Conservation (phyloP, 2,329 filamentous ascomycete genomes). For the Tolypocladium nubicola region DNA sequence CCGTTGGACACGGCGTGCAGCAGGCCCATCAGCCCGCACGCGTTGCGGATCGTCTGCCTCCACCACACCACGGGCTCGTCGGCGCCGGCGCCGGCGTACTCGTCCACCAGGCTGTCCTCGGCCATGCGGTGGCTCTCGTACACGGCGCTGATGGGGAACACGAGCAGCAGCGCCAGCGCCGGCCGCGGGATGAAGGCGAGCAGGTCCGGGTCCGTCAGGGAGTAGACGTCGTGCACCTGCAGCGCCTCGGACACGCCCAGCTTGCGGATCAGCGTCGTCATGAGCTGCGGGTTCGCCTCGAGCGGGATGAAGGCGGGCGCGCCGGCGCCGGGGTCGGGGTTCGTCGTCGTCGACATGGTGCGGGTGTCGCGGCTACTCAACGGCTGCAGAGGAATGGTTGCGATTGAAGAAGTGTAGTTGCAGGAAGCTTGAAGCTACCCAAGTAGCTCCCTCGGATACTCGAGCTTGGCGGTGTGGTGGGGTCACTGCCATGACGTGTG, state of each 20-base stretch:
- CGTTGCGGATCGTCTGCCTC: conserved; percentile 87
- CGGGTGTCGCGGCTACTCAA: background rate
- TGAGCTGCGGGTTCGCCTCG: conserved; percentile 76
- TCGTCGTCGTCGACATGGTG: conserved; percentile 22
- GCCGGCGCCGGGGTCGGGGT: conserved; percentile 27
- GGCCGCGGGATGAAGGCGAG: conserved; percentile 83
- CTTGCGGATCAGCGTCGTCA: conserved; percentile 71
- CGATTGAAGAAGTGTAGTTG: background rate
- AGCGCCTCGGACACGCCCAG: conserved; percentile 74
- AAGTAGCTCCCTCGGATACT: background rate
- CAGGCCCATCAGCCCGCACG: conserved; percentile 83
- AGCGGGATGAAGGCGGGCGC: conserved; percentile 45
- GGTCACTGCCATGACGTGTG: background rate
- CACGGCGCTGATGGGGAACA: conserved; percentile 72
- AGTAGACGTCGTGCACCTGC: conserved; percentile 83
- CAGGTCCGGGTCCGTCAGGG: conserved; percentile 74
- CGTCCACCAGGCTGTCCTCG: conserved; percentile 55
- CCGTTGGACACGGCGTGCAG: conserved; percentile 78
- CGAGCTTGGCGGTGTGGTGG: background rate
- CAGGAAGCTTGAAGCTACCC: background rate
- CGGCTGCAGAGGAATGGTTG: too few species aligned
- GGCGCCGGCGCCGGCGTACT: conserved; percentile 59
- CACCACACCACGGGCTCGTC: conserved; percentile 82
- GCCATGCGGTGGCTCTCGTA: conserved; percentile 68
- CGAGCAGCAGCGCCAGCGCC: conserved; percentile 77